Percentiles rank a stretch among this genome's conserved stretches.
These are phyloP conservation scores for Poteriospumella lacustris DNA, from an alignment of 108 stramenopile species.

Conservation along the genomic window DNA sequence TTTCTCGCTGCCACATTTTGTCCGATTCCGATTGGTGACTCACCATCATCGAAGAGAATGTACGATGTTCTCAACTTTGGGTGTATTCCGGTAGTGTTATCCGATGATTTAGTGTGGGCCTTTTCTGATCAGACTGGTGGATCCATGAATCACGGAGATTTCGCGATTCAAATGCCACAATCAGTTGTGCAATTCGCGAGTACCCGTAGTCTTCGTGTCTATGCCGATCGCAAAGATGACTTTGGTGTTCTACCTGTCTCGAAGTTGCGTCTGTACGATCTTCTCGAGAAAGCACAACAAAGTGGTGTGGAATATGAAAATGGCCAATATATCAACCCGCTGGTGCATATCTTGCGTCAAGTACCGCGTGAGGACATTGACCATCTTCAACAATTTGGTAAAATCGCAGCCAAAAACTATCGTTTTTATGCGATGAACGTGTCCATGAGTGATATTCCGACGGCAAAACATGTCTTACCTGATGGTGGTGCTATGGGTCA, in stretches of 20 bases:
- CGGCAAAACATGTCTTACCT: conserved; percentile 1
- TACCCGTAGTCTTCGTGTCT: not conserved
- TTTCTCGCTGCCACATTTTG: conserved; percentile 20
- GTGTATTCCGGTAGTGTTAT: conserved; percentile 57
- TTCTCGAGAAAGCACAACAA: not conserved
- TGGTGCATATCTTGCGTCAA: conserved; percentile 10
- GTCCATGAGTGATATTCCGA: not conserved
- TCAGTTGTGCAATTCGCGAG: conserved; percentile 1
- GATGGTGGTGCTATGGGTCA: conserved; percentile 20
- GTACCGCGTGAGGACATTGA: not conserved
- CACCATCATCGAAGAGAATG: conserved; percentile 59
- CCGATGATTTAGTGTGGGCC: conserved; percentile 34
- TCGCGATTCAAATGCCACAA: conserved; percentile 14
- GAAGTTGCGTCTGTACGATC: not conserved
- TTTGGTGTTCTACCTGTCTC: conserved; percentile 5
- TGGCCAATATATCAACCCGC: conserved; percentile 1
- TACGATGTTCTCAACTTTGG: conserved; percentile 56
- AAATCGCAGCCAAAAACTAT: not conserved
- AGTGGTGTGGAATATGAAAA: not conserved
- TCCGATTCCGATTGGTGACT: conserved; percentile 48
- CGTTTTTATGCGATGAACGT: not conserved
- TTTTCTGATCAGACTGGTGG: conserved; percentile 11
- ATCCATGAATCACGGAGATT: not conserved
- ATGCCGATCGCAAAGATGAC: not conserved
- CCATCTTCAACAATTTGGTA: not conserved